These are phyloP conservation scores for Globomyces pollinis-pini DNA, from an alignment of 192 early-diverging fungal genomes.

Conservation along the genomic window DNA sequence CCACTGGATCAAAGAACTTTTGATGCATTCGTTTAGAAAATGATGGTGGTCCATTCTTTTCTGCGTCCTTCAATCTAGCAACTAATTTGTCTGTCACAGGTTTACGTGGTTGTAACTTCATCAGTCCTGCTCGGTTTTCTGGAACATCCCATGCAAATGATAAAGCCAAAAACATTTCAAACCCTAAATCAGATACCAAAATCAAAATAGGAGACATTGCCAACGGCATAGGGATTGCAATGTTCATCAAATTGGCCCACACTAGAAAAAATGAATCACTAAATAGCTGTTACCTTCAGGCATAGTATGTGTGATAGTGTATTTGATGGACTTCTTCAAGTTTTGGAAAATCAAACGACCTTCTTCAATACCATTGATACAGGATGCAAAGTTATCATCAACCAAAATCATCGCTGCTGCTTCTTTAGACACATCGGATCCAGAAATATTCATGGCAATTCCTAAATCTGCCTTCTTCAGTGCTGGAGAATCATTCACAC, in stretches of 20 bases:
- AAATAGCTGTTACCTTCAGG: conserved; percentile 54
- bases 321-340: conserved; percentile 90
- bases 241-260: conserved; percentile 71
- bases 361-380: conserved; percentile 86
- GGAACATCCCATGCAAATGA: conserved; percentile 88
- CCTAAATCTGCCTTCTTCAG: conserved; percentile 95
- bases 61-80: conserved; percentile 37
- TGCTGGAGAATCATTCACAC: conserved; percentile 94
- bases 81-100: conserved; percentile 76
- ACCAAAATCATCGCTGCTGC: conserved; percentile 92
- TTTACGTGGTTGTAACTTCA: conserved; percentile 84
- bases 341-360: conserved; percentile 94
- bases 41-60: conserved; percentile 20
- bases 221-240: conserved; percentile 77
- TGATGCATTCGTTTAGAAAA: conserved; percentile 53
- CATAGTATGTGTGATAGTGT: conserved; percentile 84
- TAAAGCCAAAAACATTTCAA: conserved; percentile 73
- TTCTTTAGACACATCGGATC: conserved; percentile 94
- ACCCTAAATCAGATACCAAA: conserved; percentile 88
- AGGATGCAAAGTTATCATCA: conserved; percentile 97
- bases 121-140: conserved; percentile 66
- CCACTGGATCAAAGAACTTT: conserved; percentile 57
- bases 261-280: conserved; percentile 26
- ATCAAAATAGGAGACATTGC: conserved; percentile 79
- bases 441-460: conserved; percentile 94